Evolutionary conservation across 306 rosid genomes (phyloP).

Genomic region (Quercus glauca): DNA sequence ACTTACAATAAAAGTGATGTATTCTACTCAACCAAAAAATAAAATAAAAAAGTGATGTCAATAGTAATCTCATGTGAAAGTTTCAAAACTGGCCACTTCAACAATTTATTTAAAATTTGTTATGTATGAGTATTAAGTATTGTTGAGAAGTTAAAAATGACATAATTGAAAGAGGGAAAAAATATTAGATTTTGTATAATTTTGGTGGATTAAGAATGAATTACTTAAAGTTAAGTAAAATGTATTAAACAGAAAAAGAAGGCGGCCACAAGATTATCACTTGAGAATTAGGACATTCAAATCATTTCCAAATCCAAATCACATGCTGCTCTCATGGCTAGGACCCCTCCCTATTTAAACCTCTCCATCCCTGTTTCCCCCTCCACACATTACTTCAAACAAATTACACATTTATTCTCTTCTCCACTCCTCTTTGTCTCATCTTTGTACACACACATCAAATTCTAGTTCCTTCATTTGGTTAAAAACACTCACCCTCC

Average conservation of each 20-base stretch:
- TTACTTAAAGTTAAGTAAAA: neutral
- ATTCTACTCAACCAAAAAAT: too few relatives aligned
- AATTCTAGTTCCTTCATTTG: neutral
- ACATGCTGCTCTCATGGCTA: slow-evolving; percentile 41
- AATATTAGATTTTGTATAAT: neutral
- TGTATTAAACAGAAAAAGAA: slow-evolving; percentile 10
- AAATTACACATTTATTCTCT: neutral
- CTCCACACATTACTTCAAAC: slow-evolving; percentile 49
- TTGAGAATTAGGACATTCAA: slow-evolving; percentile 13
- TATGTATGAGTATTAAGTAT: too few relatives aligned
- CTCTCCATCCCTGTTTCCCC: slow-evolving; percentile 29
- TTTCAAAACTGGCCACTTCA: too few relatives aligned
- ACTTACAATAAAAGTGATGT: too few relatives aligned
- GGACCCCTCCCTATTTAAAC: slow-evolving; percentile 47
- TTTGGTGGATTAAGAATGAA: neutral
- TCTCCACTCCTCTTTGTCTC: neutral
- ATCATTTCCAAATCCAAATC: slow-evolving; percentile 43
- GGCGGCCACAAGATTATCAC: slow-evolving; percentile 23
- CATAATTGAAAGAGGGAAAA: neutral
- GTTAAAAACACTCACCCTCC: neutral
- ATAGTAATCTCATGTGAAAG: too few relatives aligned
- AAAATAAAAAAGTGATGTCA: too few relatives aligned
- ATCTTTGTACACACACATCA: neutral
- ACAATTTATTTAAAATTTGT: too few relatives aligned
- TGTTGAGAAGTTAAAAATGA: neutral